Conservation (phyloP, 257 asterid genomes). For the Solanum bulbocastanum region DNA sequence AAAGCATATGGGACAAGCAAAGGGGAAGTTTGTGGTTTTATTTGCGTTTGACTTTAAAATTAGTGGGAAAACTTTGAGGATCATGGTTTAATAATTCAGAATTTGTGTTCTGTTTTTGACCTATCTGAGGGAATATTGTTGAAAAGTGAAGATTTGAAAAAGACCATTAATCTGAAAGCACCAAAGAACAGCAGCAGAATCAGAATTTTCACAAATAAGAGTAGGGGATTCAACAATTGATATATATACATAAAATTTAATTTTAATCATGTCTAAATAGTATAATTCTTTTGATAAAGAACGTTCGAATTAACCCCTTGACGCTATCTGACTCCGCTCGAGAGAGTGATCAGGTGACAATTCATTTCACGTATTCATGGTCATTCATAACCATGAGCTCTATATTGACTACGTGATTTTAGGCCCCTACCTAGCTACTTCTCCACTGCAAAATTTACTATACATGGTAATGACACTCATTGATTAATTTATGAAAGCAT, state of each 20-base stretch:
- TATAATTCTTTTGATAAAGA: too few relatives aligned
- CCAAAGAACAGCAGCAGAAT: neutral
- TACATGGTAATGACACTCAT: neutral
- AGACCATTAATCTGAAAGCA: neutral
- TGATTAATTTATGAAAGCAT: neutral
- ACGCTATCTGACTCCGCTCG: neutral
- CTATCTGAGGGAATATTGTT: neutral
- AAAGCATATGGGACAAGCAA: neutral
- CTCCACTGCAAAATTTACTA: neutral
- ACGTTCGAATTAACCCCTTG: too few relatives aligned
- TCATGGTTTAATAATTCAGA: conserved; percentile 5
- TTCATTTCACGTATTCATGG: neutral
- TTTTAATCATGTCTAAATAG: too few relatives aligned
- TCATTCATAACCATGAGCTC: neutral
- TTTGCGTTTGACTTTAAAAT: neutral
- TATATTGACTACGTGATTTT: neutral
- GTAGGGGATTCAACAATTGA: too few relatives aligned
- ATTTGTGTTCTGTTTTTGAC: conserved; percentile 14
- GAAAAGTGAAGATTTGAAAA: neutral
- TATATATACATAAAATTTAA: too few relatives aligned
- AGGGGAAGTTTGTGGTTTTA: conserved; percentile 8
- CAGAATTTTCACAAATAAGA: neutral
- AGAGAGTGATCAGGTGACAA: neutral
- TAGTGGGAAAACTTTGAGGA: conserved; percentile 11
- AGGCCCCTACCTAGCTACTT: neutral